Evolutionary conservation across 2,329 filamentous ascomycete genomes (phyloP), one percentile per base, ranked within the genome.

Genomic region (Trichoderma pleuroti): DNA sequence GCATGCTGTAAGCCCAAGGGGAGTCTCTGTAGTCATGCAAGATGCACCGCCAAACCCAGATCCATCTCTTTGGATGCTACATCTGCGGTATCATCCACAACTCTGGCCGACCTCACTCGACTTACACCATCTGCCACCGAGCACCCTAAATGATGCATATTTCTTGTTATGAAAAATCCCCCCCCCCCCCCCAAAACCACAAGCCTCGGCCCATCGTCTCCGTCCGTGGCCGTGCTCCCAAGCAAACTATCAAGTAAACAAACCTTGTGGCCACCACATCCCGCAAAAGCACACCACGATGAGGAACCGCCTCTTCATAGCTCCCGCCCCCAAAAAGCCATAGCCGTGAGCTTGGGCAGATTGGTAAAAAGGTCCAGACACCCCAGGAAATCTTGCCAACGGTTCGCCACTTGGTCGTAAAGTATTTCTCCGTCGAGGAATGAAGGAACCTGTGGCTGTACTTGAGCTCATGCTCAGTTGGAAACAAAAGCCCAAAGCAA

Each of bases 281-380:
- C 62, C 49, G 14, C 62, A 36, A 34, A 52, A 28, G 16, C 24
- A 12, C 16, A 56, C n/a, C 30, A 64, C 62, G n/a, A 65, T 16
- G 26, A 34, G 7, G 24, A 57, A 30, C 14, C 24, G 30, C 24
- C 49, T 30, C 16, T 10, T 49, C 54, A 21, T 68, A 68, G 65
- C 65, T 68, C 65, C 65, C 54, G 56, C 36, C 28, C 39, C 36
- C 56, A 34, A 57, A 68, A 59, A 59, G 65, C 65, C 65, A 60
- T 36, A 59, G 21, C 65, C 65, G 39, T 39, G n/a, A 46, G 26
- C 34, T 60, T 66, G 32, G 32, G 26, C 64, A 32, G 32, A 6
- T 56, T 39, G 24, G 32, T 34, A 46, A 49, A 46, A 49, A 46
- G 57, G 24, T 21, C 56, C 56, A 62, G 28, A 30, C n/a, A 34